Conservation (phyloP, 2,329 filamentous ascomycete species). For the Lanzia echinophila region DNA sequence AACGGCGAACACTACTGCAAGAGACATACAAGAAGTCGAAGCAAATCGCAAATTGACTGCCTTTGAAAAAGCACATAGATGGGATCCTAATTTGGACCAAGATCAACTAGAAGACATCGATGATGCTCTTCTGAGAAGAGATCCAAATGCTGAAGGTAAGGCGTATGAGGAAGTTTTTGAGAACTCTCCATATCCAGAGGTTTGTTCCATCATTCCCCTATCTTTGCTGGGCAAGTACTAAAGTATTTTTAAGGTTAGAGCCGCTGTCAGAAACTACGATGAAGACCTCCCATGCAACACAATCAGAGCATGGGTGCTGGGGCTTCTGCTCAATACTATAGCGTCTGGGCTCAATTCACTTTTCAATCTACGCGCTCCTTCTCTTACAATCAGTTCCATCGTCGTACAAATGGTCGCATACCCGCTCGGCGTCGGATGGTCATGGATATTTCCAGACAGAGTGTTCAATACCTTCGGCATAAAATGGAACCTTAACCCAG, state of each 20-base stretch:
- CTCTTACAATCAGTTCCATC: slow-evolving; percentile 37
- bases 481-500: slow-evolving; percentile 45
- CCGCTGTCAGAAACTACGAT: slow-evolving; percentile 38
- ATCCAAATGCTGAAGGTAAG: slow-evolving; percentile 10
- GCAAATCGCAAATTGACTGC: slow-evolving; percentile 13
- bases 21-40: slow-evolving; percentile 10
- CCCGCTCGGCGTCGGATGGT: slow-evolving; percentile 45
- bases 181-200: slow-evolving; percentile 15
- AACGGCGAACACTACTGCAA: slow-evolving; percentile 2
- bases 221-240: not conserved
- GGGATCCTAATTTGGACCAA: slow-evolving; percentile 15
- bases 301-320: slow-evolving; percentile 52
- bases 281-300: slow-evolving; percentile 60
- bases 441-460: slow-evolving; percentile 19
- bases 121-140: slow-evolving; percentile 13
- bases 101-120: slow-evolving; percentile 15
- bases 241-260: slow-evolving; percentile 10
- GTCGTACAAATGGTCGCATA: slow-evolving; percentile 27
- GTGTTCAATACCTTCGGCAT: slow-evolving; percentile 34
- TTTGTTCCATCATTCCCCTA: not conserved
- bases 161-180: slow-evolving; percentile 17
- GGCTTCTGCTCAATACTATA: slow-evolving; percentile 27
- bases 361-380: slow-evolving; percentile 25
- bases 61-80: slow-evolving; percentile 15
- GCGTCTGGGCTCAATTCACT: slow-evolving; percentile 24